Conservation (phyloP, 2,329 filamentous ascomycete species). For the Sphaerulina vaccinii region DNA sequence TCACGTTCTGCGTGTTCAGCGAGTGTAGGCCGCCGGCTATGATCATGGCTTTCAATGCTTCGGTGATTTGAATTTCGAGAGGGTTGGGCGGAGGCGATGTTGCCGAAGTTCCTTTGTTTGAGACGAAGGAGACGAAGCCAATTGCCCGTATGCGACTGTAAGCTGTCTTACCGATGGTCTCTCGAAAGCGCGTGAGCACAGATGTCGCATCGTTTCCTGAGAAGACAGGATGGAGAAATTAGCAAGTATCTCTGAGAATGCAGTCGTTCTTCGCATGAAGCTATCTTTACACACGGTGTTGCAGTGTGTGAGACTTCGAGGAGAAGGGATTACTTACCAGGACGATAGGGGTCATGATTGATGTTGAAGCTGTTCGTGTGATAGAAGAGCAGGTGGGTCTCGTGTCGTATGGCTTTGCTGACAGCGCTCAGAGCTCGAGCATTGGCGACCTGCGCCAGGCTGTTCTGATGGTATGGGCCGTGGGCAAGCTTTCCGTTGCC, state of each 20-base stretch:
- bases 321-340: too few relatives aligned
- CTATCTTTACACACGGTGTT: too few relatives aligned
- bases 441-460: not conserved
- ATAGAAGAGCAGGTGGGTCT: slow-evolving; percentile 12
- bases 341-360: slow-evolving; percentile 2
- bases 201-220: slow-evolving; percentile 3
- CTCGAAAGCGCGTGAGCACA: slow-evolving; percentile 1
- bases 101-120: not conserved
- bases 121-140: not conserved
- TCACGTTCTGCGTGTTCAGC: not conserved
- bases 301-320: too few relatives aligned
- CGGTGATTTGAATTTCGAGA: not conserved
- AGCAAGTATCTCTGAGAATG: too few relatives aligned
- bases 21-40: not conserved
- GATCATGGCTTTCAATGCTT: not conserved
- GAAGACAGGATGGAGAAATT: too few relatives aligned
- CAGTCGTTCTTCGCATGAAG: too few relatives aligned
- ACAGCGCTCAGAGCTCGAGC: slow-evolving; percentile 7
- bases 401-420: slow-evolving; percentile 4
- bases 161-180: not conserved
- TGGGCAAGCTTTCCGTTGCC: slow-evolving; percentile 9
- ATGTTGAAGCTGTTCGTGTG: slow-evolving; percentile 10
- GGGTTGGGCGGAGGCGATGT: not conserved
- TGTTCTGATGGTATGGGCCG: not conserved
- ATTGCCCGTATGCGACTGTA: not conserved